phyloP scores from a whole-genome alignment of 495 filamentous ascomycete genomes.

The Penicillium simplicissimum region DNA sequence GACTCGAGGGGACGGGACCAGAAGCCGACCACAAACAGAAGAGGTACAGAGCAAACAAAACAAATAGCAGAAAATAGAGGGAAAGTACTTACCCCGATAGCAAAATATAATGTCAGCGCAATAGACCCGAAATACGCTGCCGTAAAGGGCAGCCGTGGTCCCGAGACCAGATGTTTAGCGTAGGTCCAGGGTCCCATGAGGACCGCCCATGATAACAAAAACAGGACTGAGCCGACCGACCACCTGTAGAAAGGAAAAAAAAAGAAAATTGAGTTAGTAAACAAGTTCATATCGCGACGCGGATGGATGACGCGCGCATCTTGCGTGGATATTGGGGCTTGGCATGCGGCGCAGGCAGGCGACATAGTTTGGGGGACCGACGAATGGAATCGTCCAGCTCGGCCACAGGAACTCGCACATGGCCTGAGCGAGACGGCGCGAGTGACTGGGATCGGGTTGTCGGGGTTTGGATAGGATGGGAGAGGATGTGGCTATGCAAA shows the following conservation, averaged over 20 bases:
- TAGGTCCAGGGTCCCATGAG: constrained; percentile 88
- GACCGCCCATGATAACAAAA: constrained; percentile 90
- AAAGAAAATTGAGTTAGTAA: constrained; percentile 27
- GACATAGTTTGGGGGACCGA: constrained; percentile 9
- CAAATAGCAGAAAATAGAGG: not conserved
- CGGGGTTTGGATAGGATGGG: constrained; percentile 21
- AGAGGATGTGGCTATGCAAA: not conserved
- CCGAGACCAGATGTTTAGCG: constrained; percentile 80
- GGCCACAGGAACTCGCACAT: constrained; percentile 23
- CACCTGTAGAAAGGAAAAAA: constrained; percentile 61
- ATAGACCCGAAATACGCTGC: constrained; percentile 97
- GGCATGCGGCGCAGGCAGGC: constrained; percentile 27
- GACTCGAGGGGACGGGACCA: not conserved
- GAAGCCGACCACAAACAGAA: not conserved
- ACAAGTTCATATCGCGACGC: constrained; percentile 5
- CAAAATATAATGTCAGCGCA: constrained; percentile 84
- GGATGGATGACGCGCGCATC: constrained; percentile 11
- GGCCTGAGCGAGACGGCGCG: constrained; percentile 22
- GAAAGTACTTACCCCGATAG: constrained; percentile 73
- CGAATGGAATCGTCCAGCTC: constrained; percentile 10
- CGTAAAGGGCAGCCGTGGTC: constrained; percentile 86
- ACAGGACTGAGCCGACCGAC: constrained; percentile 88
- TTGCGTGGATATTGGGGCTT: constrained; percentile 22
- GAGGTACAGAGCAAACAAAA: not conserved
- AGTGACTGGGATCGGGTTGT: constrained; percentile 24